Percentiles rank a stretch among this genome's conserved stretches.
Conservation (phyloP, 192 early-diverging fungal species). For the Geranomyces variabilis region DNA sequence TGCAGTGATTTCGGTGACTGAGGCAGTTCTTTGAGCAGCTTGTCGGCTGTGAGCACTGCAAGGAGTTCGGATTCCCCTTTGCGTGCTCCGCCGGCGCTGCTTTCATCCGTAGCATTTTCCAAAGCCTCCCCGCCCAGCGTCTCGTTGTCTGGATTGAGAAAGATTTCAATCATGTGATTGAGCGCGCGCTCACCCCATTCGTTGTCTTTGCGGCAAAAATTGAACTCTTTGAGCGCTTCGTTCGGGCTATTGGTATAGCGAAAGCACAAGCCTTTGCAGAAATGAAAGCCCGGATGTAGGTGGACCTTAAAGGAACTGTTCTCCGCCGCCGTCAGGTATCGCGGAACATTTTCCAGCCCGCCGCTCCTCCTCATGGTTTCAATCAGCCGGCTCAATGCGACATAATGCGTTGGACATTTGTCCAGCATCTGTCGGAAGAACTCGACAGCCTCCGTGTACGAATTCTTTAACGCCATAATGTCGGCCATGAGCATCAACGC, state of each 20-base stretch:
- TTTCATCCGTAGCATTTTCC: conserved; percentile 26
- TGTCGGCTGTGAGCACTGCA: conserved; percentile 54
- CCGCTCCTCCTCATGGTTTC: conserved; percentile 51
- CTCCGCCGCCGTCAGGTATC: conserved; percentile 43
- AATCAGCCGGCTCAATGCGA: conserved; percentile 42
- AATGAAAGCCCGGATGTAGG: conserved; percentile 54
- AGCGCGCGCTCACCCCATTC: conserved; percentile 51
- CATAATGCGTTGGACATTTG: conserved; percentile 42
- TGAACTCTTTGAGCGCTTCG: conserved; percentile 58
- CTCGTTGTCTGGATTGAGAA: conserved; percentile 62
- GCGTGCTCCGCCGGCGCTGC: background rate
- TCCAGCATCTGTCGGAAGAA: conserved; percentile 51
- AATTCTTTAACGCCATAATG: conserved; percentile 46
- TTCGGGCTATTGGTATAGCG: conserved; percentile 53
- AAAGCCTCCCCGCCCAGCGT: conserved; percentile 57
- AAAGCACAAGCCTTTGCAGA: conserved; percentile 55
- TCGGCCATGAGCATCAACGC: conserved; percentile 57
- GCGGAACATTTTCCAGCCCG: conserved; percentile 46
- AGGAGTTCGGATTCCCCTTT: conserved; percentile 52
- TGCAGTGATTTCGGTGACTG: conserved; percentile 45
- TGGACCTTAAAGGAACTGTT: conserved; percentile 37
- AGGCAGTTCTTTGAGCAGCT: conserved; percentile 58
- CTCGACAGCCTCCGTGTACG: conserved; percentile 42
- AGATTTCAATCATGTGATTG: conserved; percentile 59
- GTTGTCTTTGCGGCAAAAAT: conserved; percentile 46